Percentiles rank a stretch among this genome's conserved stretches.
phyloP scores from a whole-genome alignment of 1,284 basidiomycete genomes.

The Pseudozyma sp. region DNA sequence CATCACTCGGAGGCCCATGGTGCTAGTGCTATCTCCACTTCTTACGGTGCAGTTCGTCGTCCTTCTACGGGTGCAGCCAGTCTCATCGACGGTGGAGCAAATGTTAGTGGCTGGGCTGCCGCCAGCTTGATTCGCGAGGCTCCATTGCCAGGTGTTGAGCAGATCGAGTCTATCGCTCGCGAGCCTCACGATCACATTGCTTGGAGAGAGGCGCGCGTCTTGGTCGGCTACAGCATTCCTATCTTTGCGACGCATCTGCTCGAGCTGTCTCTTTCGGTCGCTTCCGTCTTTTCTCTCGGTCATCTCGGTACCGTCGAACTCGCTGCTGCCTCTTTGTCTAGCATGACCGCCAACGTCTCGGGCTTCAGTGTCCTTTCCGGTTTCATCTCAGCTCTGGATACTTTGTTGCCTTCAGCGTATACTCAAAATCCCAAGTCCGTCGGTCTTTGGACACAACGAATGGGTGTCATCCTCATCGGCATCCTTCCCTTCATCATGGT shows the following conservation, averaged over 20 bases:
- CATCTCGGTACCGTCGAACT: slow-evolving; percentile 66
- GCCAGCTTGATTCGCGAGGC: slow-evolving; percentile 41
- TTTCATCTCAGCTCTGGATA: slow-evolving; percentile 84
- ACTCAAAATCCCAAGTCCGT: slow-evolving; percentile 85
- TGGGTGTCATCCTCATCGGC: slow-evolving; percentile 74
- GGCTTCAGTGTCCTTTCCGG: slow-evolving; percentile 72
- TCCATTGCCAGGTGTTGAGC: slow-evolving; percentile 46
- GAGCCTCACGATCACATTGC: slow-evolving; percentile 45
- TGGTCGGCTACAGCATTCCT: slow-evolving; percentile 58
- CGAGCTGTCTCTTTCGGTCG: slow-evolving; percentile 64
- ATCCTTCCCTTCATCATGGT: slow-evolving; percentile 51
- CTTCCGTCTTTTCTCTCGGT: slow-evolving; percentile 64
- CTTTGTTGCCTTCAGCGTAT: slow-evolving; percentile 90
- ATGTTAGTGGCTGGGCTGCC: slow-evolving; percentile 49
- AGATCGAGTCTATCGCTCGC: slow-evolving; percentile 50
- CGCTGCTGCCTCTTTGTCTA: slow-evolving; percentile 62
- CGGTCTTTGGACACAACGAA: slow-evolving; percentile 89
- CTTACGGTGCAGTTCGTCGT: slow-evolving; percentile 34
- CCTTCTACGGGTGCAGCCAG: slow-evolving; percentile 33
- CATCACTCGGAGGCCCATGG: slow-evolving; percentile 8
- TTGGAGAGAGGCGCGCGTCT: slow-evolving; percentile 52
- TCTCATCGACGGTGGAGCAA: slow-evolving; percentile 28
- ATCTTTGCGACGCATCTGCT: slow-evolving; percentile 65
- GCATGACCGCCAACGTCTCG: slow-evolving; percentile 67
- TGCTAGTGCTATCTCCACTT: slow-evolving; percentile 7